Percentiles rank a stretch among this genome's conserved stretches.
Evolutionary conservation across 2,329 filamentous ascomycete species (phyloP).

Genomic region (Scedosporium minutisporum): DNA sequence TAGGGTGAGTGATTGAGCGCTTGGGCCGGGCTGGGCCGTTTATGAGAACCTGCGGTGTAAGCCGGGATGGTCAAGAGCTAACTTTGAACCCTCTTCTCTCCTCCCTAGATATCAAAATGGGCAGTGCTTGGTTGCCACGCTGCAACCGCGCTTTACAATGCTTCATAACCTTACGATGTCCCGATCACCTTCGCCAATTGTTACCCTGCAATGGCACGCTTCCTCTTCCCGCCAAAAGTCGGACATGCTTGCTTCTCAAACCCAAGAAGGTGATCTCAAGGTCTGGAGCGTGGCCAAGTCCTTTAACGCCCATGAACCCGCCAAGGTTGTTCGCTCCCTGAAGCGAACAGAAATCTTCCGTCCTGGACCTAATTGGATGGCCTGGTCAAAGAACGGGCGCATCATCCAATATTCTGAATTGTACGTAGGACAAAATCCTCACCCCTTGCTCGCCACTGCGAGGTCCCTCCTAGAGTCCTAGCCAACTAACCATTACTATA

Average conservation of each 20-base stretch:
- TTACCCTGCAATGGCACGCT: conserved; percentile 86
- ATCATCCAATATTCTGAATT: conserved; percentile 87
- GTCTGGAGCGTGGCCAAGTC: conserved; percentile 95
- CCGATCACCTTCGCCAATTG: conserved; percentile 74
- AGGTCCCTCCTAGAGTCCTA: background rate
- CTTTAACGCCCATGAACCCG: conserved; percentile 59
- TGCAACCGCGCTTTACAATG: conserved; percentile 89
- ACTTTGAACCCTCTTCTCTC: background rate
- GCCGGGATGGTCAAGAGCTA: background rate
- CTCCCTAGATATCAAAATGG: conserved; percentile 77
- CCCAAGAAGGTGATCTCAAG: conserved; percentile 79
- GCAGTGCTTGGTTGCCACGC: conserved; percentile 77
- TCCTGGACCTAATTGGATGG: conserved; percentile 84
- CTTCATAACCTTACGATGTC: conserved; percentile 84
- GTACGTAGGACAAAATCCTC: conserved; percentile 44
- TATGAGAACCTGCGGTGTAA: background rate
- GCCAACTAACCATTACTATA: conserved; percentile 5
- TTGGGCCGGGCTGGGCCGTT: too few species aligned
- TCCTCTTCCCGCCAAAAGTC: conserved; percentile 94
- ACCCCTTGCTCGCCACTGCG: background rate
- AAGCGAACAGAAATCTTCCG: conserved; percentile 67
- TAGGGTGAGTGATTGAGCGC: conserved; percentile 56
- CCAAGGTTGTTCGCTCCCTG: conserved; percentile 80
- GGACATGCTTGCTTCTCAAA: conserved; percentile 93
- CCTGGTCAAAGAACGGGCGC: conserved; percentile 95